Percentiles rank a stretch among this genome's conserved stretches.
Evolutionary conservation across 345 rosid genomes (phyloP).

Genomic region (Lumnitzera racemosa): DNA sequence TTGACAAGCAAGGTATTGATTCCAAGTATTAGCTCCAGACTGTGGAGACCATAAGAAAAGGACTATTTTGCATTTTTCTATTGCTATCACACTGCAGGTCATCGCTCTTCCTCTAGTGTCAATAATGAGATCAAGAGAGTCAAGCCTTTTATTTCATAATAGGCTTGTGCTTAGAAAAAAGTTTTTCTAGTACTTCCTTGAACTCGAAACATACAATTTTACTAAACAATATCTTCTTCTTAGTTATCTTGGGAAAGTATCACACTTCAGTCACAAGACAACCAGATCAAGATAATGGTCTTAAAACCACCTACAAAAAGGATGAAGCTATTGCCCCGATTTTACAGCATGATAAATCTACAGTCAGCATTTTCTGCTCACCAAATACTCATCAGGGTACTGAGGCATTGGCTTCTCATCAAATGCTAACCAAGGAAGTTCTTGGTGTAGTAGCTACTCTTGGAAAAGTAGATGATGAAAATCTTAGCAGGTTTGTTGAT

Average conservation of each 20-base stretch:
- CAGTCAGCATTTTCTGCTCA: conserved; percentile 63
- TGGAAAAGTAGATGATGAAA: conserved; percentile 69
- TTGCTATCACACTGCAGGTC: too few species aligned
- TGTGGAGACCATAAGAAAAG: not conserved
- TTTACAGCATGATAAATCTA: conserved; percentile 47
- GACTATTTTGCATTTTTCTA: too few species aligned
- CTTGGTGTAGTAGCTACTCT: conserved; percentile 79
- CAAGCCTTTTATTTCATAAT: too few species aligned
- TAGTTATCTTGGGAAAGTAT: conserved; percentile 61
- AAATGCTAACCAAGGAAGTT: conserved; percentile 38
- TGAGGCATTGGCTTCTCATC: conserved; percentile 26
- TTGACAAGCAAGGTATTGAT: conserved; percentile 55
- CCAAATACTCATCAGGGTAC: conserved; percentile 35
- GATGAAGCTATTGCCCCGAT: conserved; percentile 53
- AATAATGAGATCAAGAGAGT: too few species aligned
- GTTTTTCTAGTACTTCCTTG: not conserved
- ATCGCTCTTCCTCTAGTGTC: too few species aligned
- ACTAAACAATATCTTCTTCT: conserved; percentile 6
- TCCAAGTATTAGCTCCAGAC: too few species aligned
- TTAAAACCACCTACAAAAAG: conserved; percentile 32
- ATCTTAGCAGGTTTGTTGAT: conserved; percentile 63
- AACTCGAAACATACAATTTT: too few species aligned
- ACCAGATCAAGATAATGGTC: conserved; percentile 16
- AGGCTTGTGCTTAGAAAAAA: too few species aligned
- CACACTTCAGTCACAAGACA: conserved; percentile 28